Base-by-base conservation (phyloP, 306 rosid genomes). In the Elaeagnus macrophylla region DNA sequence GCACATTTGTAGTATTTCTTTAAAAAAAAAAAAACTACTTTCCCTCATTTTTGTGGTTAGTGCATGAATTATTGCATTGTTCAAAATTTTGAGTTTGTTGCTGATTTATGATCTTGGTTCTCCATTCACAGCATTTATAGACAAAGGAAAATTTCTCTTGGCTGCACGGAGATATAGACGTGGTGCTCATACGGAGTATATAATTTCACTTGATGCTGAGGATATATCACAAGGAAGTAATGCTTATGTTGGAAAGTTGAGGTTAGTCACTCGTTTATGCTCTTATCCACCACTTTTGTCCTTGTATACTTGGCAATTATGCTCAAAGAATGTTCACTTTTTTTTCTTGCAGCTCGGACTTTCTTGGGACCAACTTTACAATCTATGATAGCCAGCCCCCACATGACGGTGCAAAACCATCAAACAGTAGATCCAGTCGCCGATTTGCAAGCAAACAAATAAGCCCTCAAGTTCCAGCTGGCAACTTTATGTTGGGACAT, bases 371-470 rank as follows among this genome's bases (percentile, higher is more conserved):
- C 63, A 93, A 93, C 55, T 93, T 88, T 74, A 80, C 94, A 50
- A 88, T 93, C 47, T 93, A 75, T 62, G 99, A 93, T 63, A 85
- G 99, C 74, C 83, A 77, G 62, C 86, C 89, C 7, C 99, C 99
- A 10, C 80, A 88, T 63, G 81, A 41, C 52, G 99, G 99, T 56
- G 99, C 99, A 37, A 93, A 84, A 78, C 95, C 95, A 36, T 82
- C 88, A 0, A 75, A 80, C 68, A 71, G 76, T 57, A 77, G 72
- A 74, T 61, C 90, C 18, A 80, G 90, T 65, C 99, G 99, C 3
- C 93, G 99, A 42, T 79, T 93, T 60, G 80, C 90, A 32, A 84
- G 94, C 89, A 93, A 93, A 77, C 99, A 88, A 83, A 93, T 93
- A 71, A 79, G 96, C 62, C 99, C 96, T 35, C 95, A 93, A 77